Base-by-base conservation (phyloP, 2,329 filamentous ascomycete genomes). In the Alternaria conjuncta region DNA sequence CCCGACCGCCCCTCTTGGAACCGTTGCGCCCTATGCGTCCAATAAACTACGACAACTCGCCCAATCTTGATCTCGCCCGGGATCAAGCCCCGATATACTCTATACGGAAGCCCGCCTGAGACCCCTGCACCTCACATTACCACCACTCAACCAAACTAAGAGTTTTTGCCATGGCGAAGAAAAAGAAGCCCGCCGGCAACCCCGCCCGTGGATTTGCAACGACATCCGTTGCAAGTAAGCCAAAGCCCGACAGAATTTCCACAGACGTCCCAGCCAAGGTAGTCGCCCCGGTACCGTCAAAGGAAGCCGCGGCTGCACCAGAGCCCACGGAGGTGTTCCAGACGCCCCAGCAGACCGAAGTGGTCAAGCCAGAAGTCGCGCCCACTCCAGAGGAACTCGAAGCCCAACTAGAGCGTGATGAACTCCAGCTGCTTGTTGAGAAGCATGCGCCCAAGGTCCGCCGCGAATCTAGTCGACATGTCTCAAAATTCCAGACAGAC, bases 131-230 rank as follows among this genome's bases (percentile, higher is more conserved):
- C 13, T 20, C 32, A 21, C 51, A 28, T 21, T 20, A 50, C 44
- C n/a, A 20, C 45, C 57, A 36, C 21, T 26, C 57, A 51, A 12
- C 36, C 32, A 45, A 18, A 26, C 21, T 23, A 44, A 26, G 28
- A 44, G 12, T 47, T 28, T 25, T 12, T 25, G 74, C 66, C 69
- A 95, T 95, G 92, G 90, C 91, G 81, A 97, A 97, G 83, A 97
- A 97, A 84, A 96, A 93, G 85, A 98, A 97, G 87, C 86, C 92
- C 59, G 88, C 88, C 25, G 88, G 90, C 30, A 98, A 97, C 80
- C 93, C 94, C 63, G 93, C 94, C 43, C 87, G 96, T 79, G 96
- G 94, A 18, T 97, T 97, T 82, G 93, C 95, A 68, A 99, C 96
- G 6, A 96, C 93, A 12, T 98, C 95, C 2, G 87, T 97, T 63